A percentile compares a stretch with the other conserved stretches of the same genome.
Evolutionary conservation across 352 stramenopile genomes (phyloP).

Genomic region (Globisporangium okanoganense): DNA sequence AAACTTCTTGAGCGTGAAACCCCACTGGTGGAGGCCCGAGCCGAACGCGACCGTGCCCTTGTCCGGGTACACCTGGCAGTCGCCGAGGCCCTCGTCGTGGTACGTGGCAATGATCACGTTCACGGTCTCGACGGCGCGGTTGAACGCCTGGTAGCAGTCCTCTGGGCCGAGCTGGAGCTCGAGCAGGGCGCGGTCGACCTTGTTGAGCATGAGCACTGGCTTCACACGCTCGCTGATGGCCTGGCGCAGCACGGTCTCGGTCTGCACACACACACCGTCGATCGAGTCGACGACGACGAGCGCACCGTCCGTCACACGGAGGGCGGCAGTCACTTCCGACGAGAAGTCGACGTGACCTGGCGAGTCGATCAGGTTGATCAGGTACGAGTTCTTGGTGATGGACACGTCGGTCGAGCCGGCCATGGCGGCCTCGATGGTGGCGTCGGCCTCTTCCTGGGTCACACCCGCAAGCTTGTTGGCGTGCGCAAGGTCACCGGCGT

Average conservation of each 20-base stretch:
- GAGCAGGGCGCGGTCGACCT: conserved; percentile 98
- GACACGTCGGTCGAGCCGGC: conserved; percentile 58
- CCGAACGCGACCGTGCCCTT: conserved; percentile 99
- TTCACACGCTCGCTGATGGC: conserved; percentile 97
- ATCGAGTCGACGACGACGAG: conserved; percentile 99
- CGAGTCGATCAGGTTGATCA: conserved; percentile 99
- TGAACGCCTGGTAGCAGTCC: conserved; percentile 99
- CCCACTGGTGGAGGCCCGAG: conserved; percentile 99
- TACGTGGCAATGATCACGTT: conserved; percentile 99
- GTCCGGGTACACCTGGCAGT: conserved; percentile 97
- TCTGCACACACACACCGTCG: conserved; percentile 99
- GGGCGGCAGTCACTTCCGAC: conserved; percentile 98
- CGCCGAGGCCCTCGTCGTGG: conserved; percentile 96
- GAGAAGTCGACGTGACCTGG: conserved; percentile 99
- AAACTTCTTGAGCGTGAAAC: conserved; percentile 99
- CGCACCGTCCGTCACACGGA: conserved; percentile 99
- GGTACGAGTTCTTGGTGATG: conserved; percentile 97
- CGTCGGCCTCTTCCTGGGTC: conserved; percentile 35
- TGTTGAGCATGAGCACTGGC: conserved; percentile 99
- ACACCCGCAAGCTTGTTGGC: conserved; percentile 60
- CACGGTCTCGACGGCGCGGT: conserved; percentile 97
- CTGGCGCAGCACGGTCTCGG: conserved; percentile 98
- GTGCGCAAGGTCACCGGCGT: conserved; percentile 86
- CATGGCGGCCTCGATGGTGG: conserved; percentile 16
- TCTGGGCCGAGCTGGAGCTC: conserved; percentile 98